Conservation (phyloP, 2,329 filamentous ascomycete genomes). For the Pyrenophora graminea region DNA sequence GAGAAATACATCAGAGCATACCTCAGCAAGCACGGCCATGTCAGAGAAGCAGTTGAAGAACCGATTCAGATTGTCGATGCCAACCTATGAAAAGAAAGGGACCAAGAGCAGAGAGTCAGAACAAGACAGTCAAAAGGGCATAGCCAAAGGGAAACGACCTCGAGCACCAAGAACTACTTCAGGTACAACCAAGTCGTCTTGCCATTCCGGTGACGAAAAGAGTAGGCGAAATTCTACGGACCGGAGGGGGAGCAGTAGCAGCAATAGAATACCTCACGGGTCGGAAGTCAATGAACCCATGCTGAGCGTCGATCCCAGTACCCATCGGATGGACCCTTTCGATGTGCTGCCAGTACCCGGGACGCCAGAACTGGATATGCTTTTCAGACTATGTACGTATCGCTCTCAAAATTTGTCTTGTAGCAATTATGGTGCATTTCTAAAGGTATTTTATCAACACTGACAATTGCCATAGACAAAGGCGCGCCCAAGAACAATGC, state of each 20-base stretch:
- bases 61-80: conserved; percentile 25
- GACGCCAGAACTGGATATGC: conserved; percentile 22
- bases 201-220: background rate
- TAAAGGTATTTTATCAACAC: background rate
- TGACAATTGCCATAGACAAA: conserved; percentile 18
- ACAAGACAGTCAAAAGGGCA: background rate
- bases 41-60: conserved; percentile 25
- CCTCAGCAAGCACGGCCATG: conserved; percentile 28
- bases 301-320: conserved; percentile 15
- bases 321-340: conserved; percentile 29
- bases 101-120: background rate
- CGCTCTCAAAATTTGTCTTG: background rate
- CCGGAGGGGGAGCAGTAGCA: background rate
- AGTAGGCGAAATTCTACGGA: background rate
- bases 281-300: background rate
- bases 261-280: background rate
- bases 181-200: background rate
- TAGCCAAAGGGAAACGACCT: background rate
- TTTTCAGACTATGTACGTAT: conserved; percentile 32
- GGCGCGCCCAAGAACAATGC: conserved; percentile 20
- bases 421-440: background rate
- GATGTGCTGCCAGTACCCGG: conserved; percentile 30
- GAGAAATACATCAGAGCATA: conserved; percentile 17
- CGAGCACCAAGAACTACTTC: background rate
- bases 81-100: background rate